A percentile compares a stretch with the other conserved stretches of the same genome.
These are phyloP conservation scores for Ogataea sp. DNA, from an alignment of 805 yeast genomes.

Conservation along the genomic window DNA sequence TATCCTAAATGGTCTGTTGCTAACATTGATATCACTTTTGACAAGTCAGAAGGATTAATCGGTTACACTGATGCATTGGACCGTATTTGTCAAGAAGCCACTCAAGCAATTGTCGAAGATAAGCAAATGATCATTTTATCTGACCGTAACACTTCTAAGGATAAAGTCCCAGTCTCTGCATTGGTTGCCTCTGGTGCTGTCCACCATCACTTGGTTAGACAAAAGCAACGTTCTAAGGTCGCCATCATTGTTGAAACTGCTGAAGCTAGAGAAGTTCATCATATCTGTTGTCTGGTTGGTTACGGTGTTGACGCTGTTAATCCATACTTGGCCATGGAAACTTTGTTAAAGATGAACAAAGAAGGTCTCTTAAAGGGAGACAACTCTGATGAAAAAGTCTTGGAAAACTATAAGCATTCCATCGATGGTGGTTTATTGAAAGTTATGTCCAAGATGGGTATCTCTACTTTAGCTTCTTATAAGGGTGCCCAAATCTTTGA, in stretches of 20 bases:
- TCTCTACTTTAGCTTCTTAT: conserved; percentile 94
- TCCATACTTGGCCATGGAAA: conserved; percentile 90
- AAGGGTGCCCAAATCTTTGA: conserved; percentile 99
- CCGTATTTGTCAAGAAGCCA: conserved; percentile 79
- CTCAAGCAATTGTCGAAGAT: conserved; percentile 70
- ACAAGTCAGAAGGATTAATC: conserved; percentile 69
- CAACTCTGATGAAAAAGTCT: conserved; percentile 49
- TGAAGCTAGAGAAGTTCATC: conserved; percentile 97
- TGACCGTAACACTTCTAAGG: conserved; percentile 54
- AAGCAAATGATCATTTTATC: conserved; percentile 70
- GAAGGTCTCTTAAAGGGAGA: conserved; percentile 62
- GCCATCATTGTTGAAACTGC: conserved; percentile 90
- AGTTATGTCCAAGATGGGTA: conserved; percentile 99
- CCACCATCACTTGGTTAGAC: conserved; percentile 92
- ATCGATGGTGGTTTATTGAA: conserved; percentile 87
- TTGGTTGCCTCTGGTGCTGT: conserved; percentile 94
- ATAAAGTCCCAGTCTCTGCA: conserved; percentile 75
- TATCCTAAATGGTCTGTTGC: conserved; percentile 84
- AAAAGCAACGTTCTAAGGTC: conserved; percentile 92
- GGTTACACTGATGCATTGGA: conserved; percentile 85
- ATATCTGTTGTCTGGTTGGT: conserved; percentile 87
- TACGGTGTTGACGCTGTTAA: conserved; percentile 96
- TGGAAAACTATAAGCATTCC: conserved; percentile 76
- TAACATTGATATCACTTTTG: conserved; percentile 82
- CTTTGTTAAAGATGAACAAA: conserved; percentile 72